Evolutionary conservation across 768 basidiomycete genomes (phyloP), one percentile per base, ranked within the genome.

Genomic region (Termitomyces sp.): DNA sequence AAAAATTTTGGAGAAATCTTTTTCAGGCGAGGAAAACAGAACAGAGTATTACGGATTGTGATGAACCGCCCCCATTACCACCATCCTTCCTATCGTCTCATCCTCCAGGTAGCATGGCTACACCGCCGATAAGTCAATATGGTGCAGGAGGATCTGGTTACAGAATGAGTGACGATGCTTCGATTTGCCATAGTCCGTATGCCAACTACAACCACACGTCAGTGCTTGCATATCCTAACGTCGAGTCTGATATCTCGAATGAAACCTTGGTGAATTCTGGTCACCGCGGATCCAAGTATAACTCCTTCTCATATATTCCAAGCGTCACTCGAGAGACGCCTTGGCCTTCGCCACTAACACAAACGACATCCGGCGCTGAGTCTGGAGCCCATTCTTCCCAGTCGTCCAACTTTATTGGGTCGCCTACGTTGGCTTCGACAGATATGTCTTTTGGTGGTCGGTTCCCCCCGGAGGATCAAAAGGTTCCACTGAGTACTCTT

Each of bases 1-100:
- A 92, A 73, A 86, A 81, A 65, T 79, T 84, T 63, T 88, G 87
- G 87, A 77, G 80, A 66, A 77, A 82, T 14, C 73, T 87, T n/a
- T 88, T 80, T 78, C 82, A 86, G 61, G 73, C 83, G 40, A 81
- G 80, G 69, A 88, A 86, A 72, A 70, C 77, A 43, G 78, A 78
- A 60, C 77, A 82, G 61, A 74, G 71, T 57, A 72, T 76, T 36
- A 24, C n/a, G 56, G 82, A 82, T 24, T 65, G 74, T 22, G 83
- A 84, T 54, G 83, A 85, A 65, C 70, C 80, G 32, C 76, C 79
- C 0, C 73, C 80, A 9, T 69, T 80, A 50, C 78, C 82, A 42
- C 70, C 84, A 56, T 71, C 77, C 20, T 74, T 76, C 60, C 69
- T 77, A 48, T 54, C 75, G 18, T 66, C 77, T 13, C 58, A 60